Percentiles rank a stretch among this genome's conserved stretches.
These are phyloP conservation scores for Penicillium coffeae DNA, from an alignment of 495 filamentous ascomycete species.

Conservation along the genomic window DNA sequence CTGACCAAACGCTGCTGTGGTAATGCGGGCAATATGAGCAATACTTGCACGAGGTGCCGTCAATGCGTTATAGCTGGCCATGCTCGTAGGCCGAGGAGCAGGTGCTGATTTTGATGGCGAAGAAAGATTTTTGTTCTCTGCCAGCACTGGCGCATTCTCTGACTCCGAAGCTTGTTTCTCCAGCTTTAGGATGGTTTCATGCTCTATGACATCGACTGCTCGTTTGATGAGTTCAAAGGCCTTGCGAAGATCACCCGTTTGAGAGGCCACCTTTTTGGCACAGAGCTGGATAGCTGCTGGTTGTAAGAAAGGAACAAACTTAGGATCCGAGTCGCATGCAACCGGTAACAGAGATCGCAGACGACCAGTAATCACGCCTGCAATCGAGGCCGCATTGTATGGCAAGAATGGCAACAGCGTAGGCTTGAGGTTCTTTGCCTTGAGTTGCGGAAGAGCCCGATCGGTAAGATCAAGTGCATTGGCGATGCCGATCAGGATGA, in stretches of 20 bases:
- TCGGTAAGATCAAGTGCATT: conserved; percentile 96
- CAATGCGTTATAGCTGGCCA: conserved; percentile 56
- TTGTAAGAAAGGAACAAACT: conserved; percentile 82
- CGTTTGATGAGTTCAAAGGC: conserved; percentile 92
- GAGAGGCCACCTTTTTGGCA: conserved; percentile 87
- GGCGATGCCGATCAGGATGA: conserved; percentile 87
- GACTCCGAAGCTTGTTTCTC: conserved; percentile 31
- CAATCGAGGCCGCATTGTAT: conserved; percentile 87
- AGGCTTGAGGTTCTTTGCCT: conserved; percentile 86
- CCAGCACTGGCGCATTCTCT: conserved; percentile 53
- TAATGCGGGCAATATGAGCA: conserved; percentile 83
- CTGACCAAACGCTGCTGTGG: conserved; percentile 80
- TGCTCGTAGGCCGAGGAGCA: conserved; percentile 28
- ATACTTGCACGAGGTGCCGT: conserved; percentile 90
- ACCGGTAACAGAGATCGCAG: conserved; percentile 65
- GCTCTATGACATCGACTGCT: conserved; percentile 84
- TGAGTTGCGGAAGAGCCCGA: conserved; percentile 88
- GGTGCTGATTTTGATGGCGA: conserved; percentile 43
- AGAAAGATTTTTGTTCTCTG: conserved; percentile 67
- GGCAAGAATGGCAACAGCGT: conserved; percentile 88
- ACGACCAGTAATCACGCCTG: conserved; percentile 76
- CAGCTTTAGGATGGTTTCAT: conserved; percentile 59
- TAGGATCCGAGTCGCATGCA: conserved; percentile 42
- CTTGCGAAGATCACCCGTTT: conserved; percentile 91
- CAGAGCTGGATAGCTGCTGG: conserved; percentile 90